Base-by-base conservation (phyloP, 257 asterid species). In the Pogostemon cablin region DNA sequence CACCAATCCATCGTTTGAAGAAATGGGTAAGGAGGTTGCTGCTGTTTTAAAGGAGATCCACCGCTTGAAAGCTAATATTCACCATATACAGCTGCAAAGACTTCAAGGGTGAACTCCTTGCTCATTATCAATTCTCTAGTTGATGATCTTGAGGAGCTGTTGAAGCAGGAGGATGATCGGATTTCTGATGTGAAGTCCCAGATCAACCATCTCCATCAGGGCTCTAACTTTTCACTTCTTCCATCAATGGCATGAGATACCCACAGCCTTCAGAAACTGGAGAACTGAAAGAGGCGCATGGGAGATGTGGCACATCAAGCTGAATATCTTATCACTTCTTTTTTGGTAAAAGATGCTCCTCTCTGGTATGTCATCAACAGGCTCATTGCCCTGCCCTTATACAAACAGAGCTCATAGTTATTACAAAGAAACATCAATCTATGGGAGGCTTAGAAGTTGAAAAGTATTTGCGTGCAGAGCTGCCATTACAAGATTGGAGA, bases 221-320 rank as follows among this genome's bases (percentile, higher is more conserved):
- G 25, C 25, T 20, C 40, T 15, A 39, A 32, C 25, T 11, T n/a
- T 52, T 20, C 6, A 10, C 11, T 17, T 44, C 59, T 7, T n/a
- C 44, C 12, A 9, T 68, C 65, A 63, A 20, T 44, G 8, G 9
- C 57, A 37, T 9, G 66, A 25, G 42, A 37, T 66, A 15, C 17
- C 17, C 17, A 15, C 17, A 15, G 17, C 17, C 39, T 34, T 40
- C 11, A 20, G 50, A 62, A 11, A 55, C 38, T n/a, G 12, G 12
- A n/a, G 76, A 64, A 17, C 10, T 59, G 39, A 49, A 68, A 38
- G 64, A 63, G 38, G 40, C 50, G 17, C 32, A 56, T 56, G n/a
- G 70, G 67, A 53, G 72, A 65, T 9, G 41, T 41, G 59, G 81
- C 58, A 4, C 53, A 25, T 67, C 75, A 61, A 69, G 74, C 56